Evolutionary conservation across 768 basidiomycete species (phyloP).

Genomic region (Russula virescens): DNA sequence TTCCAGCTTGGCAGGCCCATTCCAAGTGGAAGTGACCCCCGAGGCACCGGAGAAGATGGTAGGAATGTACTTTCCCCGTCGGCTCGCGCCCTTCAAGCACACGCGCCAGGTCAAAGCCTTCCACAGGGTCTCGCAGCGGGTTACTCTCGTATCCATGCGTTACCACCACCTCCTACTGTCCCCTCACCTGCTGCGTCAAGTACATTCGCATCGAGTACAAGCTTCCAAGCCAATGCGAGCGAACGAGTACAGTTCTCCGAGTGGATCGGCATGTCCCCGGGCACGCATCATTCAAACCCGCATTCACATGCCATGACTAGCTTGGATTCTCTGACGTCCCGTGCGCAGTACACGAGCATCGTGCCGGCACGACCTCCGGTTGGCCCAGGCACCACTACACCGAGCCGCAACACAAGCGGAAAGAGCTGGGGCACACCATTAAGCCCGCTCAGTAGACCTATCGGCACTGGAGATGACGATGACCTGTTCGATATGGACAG

Average conservation of each 20-base stretch:
- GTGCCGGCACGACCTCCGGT: constrained; percentile 27
- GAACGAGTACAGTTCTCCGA: constrained; percentile 26
- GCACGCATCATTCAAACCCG: constrained; percentile 27
- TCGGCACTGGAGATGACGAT: constrained; percentile 58
- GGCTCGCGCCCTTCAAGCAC: constrained; percentile 73
- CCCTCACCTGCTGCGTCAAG: constrained; percentile 34
- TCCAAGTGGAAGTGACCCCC: constrained; percentile 26
- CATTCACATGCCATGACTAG: constrained; percentile 28
- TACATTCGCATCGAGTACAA: constrained; percentile 29
- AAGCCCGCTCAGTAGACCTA: constrained; percentile 60
- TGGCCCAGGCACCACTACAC: constrained; percentile 23
- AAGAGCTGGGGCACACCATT: constrained; percentile 38
- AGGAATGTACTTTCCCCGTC: constrained; percentile 52
- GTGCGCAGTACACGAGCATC: constrained; percentile 50
- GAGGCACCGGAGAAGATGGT: constrained; percentile 28
- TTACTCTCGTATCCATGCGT: constrained; percentile 82
- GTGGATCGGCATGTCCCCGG: constrained; percentile 32
- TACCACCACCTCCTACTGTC: constrained; percentile 36
- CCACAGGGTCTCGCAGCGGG: constrained; percentile 92
- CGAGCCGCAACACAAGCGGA: constrained; percentile 29
- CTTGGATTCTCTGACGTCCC: constrained; percentile 51
- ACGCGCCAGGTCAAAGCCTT: constrained; percentile 86
- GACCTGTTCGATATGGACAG: constrained; percentile 67
- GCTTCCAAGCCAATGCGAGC: constrained; percentile 25
- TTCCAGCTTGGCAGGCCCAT: constrained; percentile 36